Conservation (phyloP, 495 filamentous ascomycete genomes). For the Hyaloscypha bicolor region DNA sequence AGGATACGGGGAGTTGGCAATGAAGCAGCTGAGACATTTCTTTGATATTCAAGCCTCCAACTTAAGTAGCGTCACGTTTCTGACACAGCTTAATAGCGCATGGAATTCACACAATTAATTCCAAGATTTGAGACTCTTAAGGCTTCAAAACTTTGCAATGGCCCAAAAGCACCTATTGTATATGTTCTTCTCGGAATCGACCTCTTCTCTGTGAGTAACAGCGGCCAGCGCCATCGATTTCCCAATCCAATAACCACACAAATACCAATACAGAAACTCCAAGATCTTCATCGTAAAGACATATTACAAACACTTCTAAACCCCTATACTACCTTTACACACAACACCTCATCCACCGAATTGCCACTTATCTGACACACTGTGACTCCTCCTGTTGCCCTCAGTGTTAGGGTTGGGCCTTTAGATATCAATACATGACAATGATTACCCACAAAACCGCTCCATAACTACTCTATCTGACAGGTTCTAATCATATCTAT, state of each 20-base stretch:
- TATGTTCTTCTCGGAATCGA: slow-evolving; percentile 1
- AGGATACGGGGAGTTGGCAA: slow-evolving; percentile 1
- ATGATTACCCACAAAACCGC: neutral
- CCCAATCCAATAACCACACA: neutral
- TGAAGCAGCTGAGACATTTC: slow-evolving; percentile 8
- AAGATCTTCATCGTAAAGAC: neutral
- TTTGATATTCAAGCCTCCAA: slow-evolving; percentile 11
- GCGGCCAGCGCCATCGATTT: slow-evolving; percentile 1
- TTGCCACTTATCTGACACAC: neutral
- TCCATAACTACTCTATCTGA: slow-evolving; percentile 1
- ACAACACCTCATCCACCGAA: neutral
- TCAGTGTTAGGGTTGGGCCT: neutral
- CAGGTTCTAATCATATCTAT: neutral
- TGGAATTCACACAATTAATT: slow-evolving; percentile 2
- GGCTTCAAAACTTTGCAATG: neutral
- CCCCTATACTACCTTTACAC: neutral
- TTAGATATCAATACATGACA: slow-evolving; percentile 1
- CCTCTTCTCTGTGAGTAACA: slow-evolving; percentile 1
- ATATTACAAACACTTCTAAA: neutral
- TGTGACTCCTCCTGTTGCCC: neutral
- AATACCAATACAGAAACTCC: neutral
- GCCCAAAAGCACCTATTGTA: slow-evolving; percentile 1
- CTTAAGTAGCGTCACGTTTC: slow-evolving; percentile 1
- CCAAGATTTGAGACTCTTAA: slow-evolving; percentile 1
- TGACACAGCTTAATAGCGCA: neutral